phyloP scores from a whole-genome alignment of 768 basidiomycete genomes.

The Boletus bicolor region DNA sequence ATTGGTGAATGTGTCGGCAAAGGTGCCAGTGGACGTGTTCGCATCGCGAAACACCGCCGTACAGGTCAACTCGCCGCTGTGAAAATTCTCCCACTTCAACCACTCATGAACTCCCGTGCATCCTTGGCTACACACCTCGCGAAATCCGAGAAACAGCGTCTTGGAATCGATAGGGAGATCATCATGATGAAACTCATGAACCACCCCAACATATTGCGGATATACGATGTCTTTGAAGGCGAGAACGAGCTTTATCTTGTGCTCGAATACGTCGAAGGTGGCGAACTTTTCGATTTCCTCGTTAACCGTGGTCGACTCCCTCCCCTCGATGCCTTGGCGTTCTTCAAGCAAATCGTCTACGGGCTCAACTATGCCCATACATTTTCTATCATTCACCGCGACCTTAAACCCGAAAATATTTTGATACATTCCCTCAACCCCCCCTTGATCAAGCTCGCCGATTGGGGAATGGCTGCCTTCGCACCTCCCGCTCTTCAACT shows the following conservation, averaged over 20 bases:
- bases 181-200: constrained; percentile 99
- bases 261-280: constrained; percentile 93
- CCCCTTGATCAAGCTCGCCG: constrained; percentile 90
- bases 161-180: constrained; percentile 91
- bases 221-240: constrained; percentile 95
- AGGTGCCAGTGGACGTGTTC: constrained; percentile 91
- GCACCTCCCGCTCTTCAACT: constrained; percentile 81
- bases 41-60: constrained; percentile 81
- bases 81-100: constrained; percentile 88
- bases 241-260: constrained; percentile 88
- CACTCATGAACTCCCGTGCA: constrained; percentile 68
- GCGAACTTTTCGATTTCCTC: constrained; percentile 95
- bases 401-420: constrained; percentile 97
- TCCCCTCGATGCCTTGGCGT: constrained; percentile 78
- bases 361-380: constrained; percentile 96
- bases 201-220: constrained; percentile 93
- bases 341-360: constrained; percentile 94
- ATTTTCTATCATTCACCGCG: constrained; percentile 96
- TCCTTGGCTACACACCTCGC: constrained; percentile 64
- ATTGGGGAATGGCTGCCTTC: constrained; percentile 98
- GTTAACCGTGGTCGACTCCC: constrained; percentile 83
- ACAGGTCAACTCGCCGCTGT: constrained; percentile 93
- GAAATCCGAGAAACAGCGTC: constrained; percentile 75
- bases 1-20: constrained; percentile 93
- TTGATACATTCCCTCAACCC: constrained; percentile 80